phyloP scores from a whole-genome alignment of 78 protist species.

The Dictyostelium capitatum region DNA sequence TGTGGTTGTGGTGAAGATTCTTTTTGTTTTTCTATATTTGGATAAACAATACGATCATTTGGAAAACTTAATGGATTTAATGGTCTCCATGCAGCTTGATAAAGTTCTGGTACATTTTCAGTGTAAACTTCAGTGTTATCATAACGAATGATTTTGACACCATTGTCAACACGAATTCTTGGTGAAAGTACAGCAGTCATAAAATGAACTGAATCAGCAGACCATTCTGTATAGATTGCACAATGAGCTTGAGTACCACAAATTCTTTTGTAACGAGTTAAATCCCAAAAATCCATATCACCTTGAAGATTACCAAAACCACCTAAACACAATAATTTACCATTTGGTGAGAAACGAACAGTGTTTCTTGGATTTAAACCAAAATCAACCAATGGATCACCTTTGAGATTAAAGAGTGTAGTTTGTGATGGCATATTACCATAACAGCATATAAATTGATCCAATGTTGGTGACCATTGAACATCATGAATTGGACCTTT shows the following conservation, averaged over 20 bases:
- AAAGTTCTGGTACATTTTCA: constrained; percentile 75
- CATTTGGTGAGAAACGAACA: constrained; percentile 82
- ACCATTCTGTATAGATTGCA: constrained; percentile 74
- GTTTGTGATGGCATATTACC: constrained; percentile 79
- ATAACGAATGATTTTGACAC: constrained; percentile 43
- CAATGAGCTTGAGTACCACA: constrained; percentile 60
- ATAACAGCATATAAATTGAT: constrained; percentile 54
- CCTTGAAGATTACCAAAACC: constrained; percentile 86
- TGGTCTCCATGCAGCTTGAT: constrained; percentile 75
- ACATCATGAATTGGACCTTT: constrained; percentile 84
- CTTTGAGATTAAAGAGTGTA: constrained; percentile 68
- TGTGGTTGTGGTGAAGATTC: constrained; percentile 44
- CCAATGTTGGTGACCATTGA: constrained; percentile 73
- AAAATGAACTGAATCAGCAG: constrained; percentile 75
- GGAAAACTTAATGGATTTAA: constrained; percentile 27
- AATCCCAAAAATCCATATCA: constrained; percentile 86
- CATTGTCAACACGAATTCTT: constrained; percentile 82
- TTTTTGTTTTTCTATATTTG: background rate
- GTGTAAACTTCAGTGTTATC: constrained; percentile 64
- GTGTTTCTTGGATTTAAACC: constrained; percentile 80
- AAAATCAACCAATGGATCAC: constrained; percentile 72
- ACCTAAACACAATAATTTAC: constrained; percentile 54
- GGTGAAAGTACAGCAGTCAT: constrained; percentile 75
- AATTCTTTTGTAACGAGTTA: constrained; percentile 52
- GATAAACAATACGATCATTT: constrained; percentile 35